Percentiles rank a stretch among this genome's conserved stretches.
phyloP scores from a whole-genome alignment of 257 asterid species.

The Rauvolfia tetraphylla region DNA sequence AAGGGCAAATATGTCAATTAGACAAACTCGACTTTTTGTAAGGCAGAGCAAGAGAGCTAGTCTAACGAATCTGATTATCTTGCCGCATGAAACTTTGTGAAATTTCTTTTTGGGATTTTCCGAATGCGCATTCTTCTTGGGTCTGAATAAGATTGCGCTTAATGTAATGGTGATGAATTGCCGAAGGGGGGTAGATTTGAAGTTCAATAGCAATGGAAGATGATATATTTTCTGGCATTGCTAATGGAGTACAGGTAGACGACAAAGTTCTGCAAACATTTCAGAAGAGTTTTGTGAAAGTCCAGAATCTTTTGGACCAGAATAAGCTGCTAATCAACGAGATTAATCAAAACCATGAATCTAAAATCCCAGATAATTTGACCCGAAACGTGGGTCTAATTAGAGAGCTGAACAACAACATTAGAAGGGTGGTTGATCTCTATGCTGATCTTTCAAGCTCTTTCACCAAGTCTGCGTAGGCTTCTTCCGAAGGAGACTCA shows the following conservation, averaged over 20 bases:
- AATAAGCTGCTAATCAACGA: constrained; percentile 40
- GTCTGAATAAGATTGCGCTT: constrained; percentile 10
- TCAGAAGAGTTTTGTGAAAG: constrained; percentile 40
- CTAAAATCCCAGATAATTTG: constrained; percentile 38
- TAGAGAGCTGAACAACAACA: constrained; percentile 44
- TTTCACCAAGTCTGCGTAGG: constrained; percentile 28
- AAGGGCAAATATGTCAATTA: no score
- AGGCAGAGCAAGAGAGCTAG: neutral
- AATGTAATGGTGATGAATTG: constrained; percentile 12
- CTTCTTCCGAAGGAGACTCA: constrained; percentile 37
- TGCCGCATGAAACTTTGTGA: constrained; percentile 3
- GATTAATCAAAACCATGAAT: constrained; percentile 44
- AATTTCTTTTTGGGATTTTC: neutral
- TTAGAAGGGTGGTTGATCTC: constrained; percentile 37
- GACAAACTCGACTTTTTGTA: constrained; percentile 14
- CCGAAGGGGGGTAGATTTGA: constrained; percentile 5
- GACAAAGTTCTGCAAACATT: constrained; percentile 31
- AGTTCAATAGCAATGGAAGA: constrained; percentile 31
- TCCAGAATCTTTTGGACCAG: constrained; percentile 39
- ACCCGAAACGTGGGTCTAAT: constrained; percentile 39
- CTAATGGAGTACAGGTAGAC: constrained; percentile 30
- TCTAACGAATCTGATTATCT: neutral
- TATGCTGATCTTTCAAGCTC: constrained; percentile 40
- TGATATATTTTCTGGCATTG: constrained; percentile 25
- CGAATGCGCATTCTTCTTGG: neutral